A percentile compares a stretch with the other conserved stretches of the same genome.
Conservation (phyloP, 2,329 filamentous ascomycete species). For the Lachnellula occidentalis region DNA sequence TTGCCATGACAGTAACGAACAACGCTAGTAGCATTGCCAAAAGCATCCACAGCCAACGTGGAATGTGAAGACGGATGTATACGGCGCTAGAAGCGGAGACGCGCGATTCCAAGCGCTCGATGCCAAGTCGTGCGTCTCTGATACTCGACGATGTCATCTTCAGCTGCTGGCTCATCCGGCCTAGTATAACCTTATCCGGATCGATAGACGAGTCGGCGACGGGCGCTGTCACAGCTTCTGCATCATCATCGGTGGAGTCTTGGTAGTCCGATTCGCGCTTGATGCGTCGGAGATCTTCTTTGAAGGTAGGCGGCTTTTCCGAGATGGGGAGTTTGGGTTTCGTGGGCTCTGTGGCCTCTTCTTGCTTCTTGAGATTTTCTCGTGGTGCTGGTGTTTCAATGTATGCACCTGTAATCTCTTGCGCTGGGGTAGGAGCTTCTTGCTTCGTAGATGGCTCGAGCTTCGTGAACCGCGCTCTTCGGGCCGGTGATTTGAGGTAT, state of each 20-base stretch:
- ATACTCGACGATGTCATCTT: constrained; percentile 47
- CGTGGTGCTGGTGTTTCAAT: neutral
- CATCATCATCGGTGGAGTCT: constrained; percentile 26
- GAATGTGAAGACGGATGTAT: neutral
- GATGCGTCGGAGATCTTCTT: constrained; percentile 26
- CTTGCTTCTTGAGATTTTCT: neutral
- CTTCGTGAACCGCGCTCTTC: neutral
- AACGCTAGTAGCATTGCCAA: neutral
- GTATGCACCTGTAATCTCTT: neutral
- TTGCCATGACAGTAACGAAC: neutral
- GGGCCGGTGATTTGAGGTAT: neutral
- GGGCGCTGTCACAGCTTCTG: neutral
- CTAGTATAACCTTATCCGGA: constrained; percentile 39
- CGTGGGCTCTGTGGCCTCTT: neutral
- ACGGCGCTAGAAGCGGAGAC: constrained; percentile 31
- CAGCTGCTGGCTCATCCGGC: constrained; percentile 49
- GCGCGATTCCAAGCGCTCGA: constrained; percentile 51
- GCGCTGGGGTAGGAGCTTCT: neutral
- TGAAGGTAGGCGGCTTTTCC: constrained; percentile 16
- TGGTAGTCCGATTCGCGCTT: constrained; percentile 26
- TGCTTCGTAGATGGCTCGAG: neutral
- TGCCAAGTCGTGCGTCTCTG: constrained; percentile 50
- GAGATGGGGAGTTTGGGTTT: neutral
- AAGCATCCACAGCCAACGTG: neutral
- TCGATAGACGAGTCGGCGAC: constrained; percentile 1